Conservation (phyloP, 345 rosid genomes). For the Populus simonii region DNA sequence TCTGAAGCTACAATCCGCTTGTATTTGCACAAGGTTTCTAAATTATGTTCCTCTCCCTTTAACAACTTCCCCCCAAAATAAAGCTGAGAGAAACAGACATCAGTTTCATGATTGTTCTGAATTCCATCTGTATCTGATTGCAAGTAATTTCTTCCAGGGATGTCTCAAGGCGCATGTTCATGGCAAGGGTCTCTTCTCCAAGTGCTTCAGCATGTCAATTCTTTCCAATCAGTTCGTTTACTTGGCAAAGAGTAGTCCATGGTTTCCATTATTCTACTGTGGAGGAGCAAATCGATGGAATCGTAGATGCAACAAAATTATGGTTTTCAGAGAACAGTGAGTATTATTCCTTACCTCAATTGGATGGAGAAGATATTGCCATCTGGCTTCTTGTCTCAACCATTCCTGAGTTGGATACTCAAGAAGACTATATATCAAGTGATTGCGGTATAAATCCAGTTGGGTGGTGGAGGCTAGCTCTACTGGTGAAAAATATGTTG, state of each 20-base stretch:
- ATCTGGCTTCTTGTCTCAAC: slow-evolving; percentile 72
- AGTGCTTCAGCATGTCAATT: slow-evolving; percentile 46
- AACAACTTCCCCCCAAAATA: too few species aligned
- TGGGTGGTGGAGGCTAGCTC: slow-evolving; percentile 69
- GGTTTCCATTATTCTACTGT: slow-evolving; percentile 28
- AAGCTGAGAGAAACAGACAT: not conserved
- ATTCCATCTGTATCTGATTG: not conserved
- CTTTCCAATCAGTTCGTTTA: slow-evolving; percentile 55
- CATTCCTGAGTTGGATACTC: slow-evolving; percentile 33
- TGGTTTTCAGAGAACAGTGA: slow-evolving; percentile 38
- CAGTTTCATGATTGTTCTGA: not conserved
- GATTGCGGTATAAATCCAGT: slow-evolving; percentile 31
- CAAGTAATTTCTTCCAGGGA: slow-evolving; percentile 50
- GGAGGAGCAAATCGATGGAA: slow-evolving; percentile 39
- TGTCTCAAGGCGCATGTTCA: slow-evolving; percentile 44
- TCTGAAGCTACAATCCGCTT: too few species aligned
- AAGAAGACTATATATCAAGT: slow-evolving; percentile 26
- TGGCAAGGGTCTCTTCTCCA: slow-evolving; percentile 61
- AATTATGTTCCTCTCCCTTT: too few species aligned
- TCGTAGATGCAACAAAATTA: slow-evolving; percentile 48
- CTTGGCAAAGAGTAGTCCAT: slow-evolving; percentile 45
- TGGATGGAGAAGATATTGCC: slow-evolving; percentile 54
- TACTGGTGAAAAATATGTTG: slow-evolving; percentile 53
- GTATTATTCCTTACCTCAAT: slow-evolving; percentile 35
- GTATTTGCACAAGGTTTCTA: too few species aligned